Conservation (phyloP, 75 land plant species). For the Sequoia sempervirens region DNA sequence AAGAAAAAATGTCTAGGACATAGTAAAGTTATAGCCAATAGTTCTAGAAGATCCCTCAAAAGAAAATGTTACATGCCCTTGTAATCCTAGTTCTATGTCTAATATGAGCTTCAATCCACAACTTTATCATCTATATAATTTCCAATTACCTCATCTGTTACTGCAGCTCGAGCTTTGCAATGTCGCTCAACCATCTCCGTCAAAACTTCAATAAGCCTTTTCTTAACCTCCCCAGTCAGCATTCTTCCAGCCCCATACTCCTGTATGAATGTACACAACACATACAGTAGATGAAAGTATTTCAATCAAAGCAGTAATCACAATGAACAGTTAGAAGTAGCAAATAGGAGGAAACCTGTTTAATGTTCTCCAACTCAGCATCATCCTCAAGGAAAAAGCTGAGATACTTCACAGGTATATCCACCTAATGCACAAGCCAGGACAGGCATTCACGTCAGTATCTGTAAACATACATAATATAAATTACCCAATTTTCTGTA, state of each 20-base stretch:
- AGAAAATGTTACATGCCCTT: neutral
- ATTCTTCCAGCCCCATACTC: slow-evolving; percentile 82
- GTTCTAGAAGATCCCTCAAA: neutral
- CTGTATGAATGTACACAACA: slow-evolving; percentile 20
- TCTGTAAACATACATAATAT: neutral
- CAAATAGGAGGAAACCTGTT: slow-evolving; percentile 32
- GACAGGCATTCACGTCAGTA: neutral
- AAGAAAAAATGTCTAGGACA: neutral
- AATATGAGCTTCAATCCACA: neutral
- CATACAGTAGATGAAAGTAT: neutral
- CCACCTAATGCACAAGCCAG: slow-evolving; percentile 55
- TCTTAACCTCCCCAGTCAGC: slow-evolving; percentile 94
- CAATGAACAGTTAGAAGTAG: neutral
- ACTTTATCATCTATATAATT: neutral
- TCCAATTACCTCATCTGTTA: slow-evolving; percentile 85
- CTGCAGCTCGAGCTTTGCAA: slow-evolving; percentile 74
- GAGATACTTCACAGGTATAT: slow-evolving; percentile 88
- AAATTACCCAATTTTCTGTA: neutral
- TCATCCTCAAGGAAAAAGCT: slow-evolving; percentile 94
- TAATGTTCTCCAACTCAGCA: slow-evolving; percentile 81
- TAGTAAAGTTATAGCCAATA: neutral
- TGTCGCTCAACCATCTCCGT: slow-evolving; percentile 82
- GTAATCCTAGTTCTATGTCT: neutral
- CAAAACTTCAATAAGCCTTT: slow-evolving; percentile 62
- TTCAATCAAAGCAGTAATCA: neutral